Percentiles rank a stretch among this genome's conserved stretches.
Evolutionary conservation across 148 eudicot species (phyloP).

Genomic region (Mesembryanthemum crystallinum): DNA sequence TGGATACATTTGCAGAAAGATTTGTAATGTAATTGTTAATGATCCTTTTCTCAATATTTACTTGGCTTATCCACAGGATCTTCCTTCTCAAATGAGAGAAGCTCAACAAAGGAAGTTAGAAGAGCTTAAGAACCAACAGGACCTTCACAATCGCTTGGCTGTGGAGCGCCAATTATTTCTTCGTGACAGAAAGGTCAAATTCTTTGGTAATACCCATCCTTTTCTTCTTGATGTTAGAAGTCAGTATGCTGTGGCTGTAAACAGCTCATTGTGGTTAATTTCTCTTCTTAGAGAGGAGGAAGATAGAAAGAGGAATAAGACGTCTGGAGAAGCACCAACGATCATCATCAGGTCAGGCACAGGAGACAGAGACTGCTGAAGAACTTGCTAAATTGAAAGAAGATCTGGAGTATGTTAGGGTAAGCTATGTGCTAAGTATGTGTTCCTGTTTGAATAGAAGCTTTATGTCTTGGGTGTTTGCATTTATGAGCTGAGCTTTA

Average conservation of each 20-base stretch:
- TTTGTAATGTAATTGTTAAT: neutral
- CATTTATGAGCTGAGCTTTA: neutral
- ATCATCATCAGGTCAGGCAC: conserved; percentile 51
- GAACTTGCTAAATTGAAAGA: conserved; percentile 74
- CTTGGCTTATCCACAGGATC: conserved; percentile 49
- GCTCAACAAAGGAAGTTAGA: conserved; percentile 77
- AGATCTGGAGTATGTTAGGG: conserved; percentile 97
- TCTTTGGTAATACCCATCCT: conserved; percentile 58
- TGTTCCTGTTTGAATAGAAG: neutral
- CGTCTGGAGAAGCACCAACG: conserved; percentile 89
- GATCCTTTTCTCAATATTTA: neutral
- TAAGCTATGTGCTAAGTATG: conserved; percentile 34
- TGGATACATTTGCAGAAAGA: neutral
- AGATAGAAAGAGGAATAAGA: conserved; percentile 81
- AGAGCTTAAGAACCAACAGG: conserved; percentile 77
- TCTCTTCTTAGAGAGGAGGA: conserved; percentile 69
- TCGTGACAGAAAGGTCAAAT: conserved; percentile 75
- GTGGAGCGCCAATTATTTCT: conserved; percentile 69
- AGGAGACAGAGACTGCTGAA: conserved; percentile 58
- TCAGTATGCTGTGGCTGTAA: neutral
- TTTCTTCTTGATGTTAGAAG: neutral
- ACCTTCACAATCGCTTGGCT: conserved; percentile 62
- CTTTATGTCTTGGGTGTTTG: neutral
- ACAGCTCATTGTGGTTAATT: conserved; percentile 1
- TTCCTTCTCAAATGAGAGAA: conserved; percentile 71